Conservation (phyloP, 2,329 filamentous ascomycete species). For the Fusarium buxicola region DNA sequence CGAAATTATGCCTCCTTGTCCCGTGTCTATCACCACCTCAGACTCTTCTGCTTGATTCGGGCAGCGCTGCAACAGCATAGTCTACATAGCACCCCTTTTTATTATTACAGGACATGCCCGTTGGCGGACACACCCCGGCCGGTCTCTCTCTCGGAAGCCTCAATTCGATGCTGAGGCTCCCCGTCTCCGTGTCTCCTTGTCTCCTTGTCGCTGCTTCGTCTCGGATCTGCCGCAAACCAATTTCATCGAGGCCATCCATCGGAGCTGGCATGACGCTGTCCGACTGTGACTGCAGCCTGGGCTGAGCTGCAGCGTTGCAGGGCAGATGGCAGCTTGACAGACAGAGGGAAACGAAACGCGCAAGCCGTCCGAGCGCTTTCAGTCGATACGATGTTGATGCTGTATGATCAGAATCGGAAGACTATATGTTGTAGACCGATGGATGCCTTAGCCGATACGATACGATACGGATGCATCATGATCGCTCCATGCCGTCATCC, state of each 20-base stretch:
- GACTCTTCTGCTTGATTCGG: not conserved
- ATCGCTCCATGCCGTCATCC: conserved; percentile 39
- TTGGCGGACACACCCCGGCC: conserved; percentile 24
- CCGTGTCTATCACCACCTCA: conserved; percentile 31
- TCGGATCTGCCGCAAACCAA: conserved; percentile 13
- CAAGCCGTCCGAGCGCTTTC: conserved; percentile 36
- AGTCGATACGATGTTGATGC: conserved; percentile 32
- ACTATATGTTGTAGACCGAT: conserved; percentile 18
- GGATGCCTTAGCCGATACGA: conserved; percentile 13
- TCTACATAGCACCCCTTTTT: conserved; percentile 21
- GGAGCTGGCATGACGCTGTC: not conserved
- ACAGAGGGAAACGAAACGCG: conserved; percentile 25
- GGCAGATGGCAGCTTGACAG: conserved; percentile 4
- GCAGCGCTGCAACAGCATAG: not conserved
- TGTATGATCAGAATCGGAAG: conserved; percentile 30
- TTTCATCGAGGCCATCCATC: conserved; percentile 18
- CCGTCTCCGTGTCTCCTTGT: conserved; percentile 2
- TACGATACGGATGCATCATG: conserved; percentile 37
- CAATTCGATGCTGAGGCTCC: not conserved
- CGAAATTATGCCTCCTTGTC: conserved; percentile 18
- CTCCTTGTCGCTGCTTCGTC: conserved; percentile 8
- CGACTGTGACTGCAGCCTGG: too few relatives aligned
- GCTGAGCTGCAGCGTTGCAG: conserved; percentile 24
- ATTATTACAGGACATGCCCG: conserved; percentile 15
- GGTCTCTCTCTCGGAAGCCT: conserved; percentile 31